Evolutionary conservation across 1,139 yeast genomes (phyloP), one percentile per base, ranked within the genome.

Genomic region (Pichia sp.): DNA sequence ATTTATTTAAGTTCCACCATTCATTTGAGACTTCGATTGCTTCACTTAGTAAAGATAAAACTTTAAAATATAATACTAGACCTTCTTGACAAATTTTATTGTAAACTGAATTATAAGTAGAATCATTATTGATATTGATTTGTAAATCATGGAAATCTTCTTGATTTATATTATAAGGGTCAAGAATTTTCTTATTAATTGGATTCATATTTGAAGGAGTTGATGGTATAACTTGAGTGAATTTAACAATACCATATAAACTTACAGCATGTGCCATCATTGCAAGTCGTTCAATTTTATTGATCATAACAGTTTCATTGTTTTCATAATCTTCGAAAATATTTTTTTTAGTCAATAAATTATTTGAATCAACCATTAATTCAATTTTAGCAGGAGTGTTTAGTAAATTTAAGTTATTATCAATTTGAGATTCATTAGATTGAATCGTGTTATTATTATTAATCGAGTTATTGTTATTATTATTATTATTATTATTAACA

Each of bases 211-310:
- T 65, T 0, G 83, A 76, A 2, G 88, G 88, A 1, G 91, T 84
- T 23, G 79, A 69, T 4, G 95, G 95, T 24, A 83, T 74, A 50
- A 88, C 67, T 61, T 89, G 96, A 39, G 82, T 72, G 55, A 81
- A 86, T 61, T 91, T 91, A 21, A 88, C 89, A 51, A 88, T 96
- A 0, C 97, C 97, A 66, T 83, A 88, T 31, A 88, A 67, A 51
- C 81, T 80, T 19, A 91, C 79, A 0, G 94, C 95, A 58, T 86
- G 93, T 0, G 96, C 86, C 64, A 86, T 86, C 1, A 95, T 86
- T 4, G 95, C 86, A 39, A 86, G 64, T 2, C 79, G 71, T 58
- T 89, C 96, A 45, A 91, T 66, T 42, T 70, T 72, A 37, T 63
- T 55, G 14, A 77, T 60, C 23, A 77, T 65, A 19, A 30, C 7